Evolutionary conservation across 1,284 basidiomycete species (phyloP), one percentile per base, ranked within the genome.

Genomic region (Ustilago loliicola): DNA sequence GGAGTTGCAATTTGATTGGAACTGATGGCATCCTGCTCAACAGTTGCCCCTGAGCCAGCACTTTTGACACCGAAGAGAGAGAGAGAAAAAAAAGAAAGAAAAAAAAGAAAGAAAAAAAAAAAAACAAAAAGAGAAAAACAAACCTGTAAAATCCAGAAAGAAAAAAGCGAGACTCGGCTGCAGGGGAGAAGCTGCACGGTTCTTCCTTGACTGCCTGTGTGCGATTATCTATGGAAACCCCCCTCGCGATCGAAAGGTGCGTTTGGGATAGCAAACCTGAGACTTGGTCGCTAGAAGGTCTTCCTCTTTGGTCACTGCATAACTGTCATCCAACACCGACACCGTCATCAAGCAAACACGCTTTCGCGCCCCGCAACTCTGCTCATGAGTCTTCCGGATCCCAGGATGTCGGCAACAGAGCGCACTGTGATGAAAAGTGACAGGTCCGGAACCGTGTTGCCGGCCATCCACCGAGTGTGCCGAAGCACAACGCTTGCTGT

Each of bases 201-300:
- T 45, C 55, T 36, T 25, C 52, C 53, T 23, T 56, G 36, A 38
- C 36, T 38, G 36, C 3, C 36, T 38, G 36, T 15, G 36, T 11
- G 45, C 42, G 50, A 38, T 59, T 29, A 45, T 21, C 23, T 17
- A 63, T 53, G 66, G 54, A 45, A 66, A 45, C 8, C 23, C n/a
- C 17, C 27, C 32, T 70, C 61, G 67, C 67, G 67, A 70, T 70
- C 67, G 67, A 9, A 55, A 64, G 50, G 52, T 64, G 61, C 67
- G 63, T 69, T 38, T 21, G 9, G 48, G n/a, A 45, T 21, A 45
- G 42, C 42, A 21, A 8, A 45, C 7, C 42, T 50, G 48, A 50
- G 34, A 36, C 36, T 56, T 13, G 10, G 5, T 40, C 21, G n/a
- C 36, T 40, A 10, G n/a, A 34, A 7, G 19, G 53, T 11, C 34